Conservation (phyloP, 495 filamentous ascomycete genomes). For the Astrothelium subdiscretum region DNA sequence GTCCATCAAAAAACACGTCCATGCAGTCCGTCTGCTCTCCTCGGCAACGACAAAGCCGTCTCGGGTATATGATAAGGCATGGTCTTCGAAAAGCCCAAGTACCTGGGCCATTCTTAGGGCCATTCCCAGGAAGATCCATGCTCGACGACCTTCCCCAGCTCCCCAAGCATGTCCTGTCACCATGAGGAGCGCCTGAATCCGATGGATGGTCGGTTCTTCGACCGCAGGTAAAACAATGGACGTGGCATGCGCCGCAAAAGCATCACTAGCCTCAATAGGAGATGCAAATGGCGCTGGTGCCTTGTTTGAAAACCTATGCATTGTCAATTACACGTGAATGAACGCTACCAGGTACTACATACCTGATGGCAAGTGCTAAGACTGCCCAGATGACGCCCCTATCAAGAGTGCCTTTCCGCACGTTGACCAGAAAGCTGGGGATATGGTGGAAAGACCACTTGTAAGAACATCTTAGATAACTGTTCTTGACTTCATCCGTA, state of each 20-base stretch:
- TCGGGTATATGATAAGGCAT: conserved; percentile 4
- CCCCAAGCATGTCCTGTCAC: conserved; percentile 23
- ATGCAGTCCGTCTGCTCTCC: conserved; percentile 20
- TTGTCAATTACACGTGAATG: not conserved
- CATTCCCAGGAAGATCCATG: conserved; percentile 25
- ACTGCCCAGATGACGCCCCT: conserved; percentile 22
- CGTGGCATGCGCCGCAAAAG: conserved; percentile 22
- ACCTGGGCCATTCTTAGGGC: conserved; percentile 21
- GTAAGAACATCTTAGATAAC: conserved; percentile 21
- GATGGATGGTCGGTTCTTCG: conserved; percentile 19
- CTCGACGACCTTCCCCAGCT: conserved; percentile 19
- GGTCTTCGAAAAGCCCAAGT: conserved; percentile 19
- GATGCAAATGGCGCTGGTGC: conserved; percentile 17
- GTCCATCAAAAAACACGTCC: conserved; percentile 26
- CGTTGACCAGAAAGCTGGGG: conserved; percentile 20
- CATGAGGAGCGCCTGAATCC: conserved; percentile 22
- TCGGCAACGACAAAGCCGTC: conserved; percentile 23
- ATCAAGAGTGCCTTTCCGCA: conserved; percentile 19
- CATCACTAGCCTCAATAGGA: conserved; percentile 23
- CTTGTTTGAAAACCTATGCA: conserved; percentile 17
- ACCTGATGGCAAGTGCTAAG: conserved; percentile 20
- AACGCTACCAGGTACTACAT: conserved; percentile 2
- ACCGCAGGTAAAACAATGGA: conserved; percentile 19
- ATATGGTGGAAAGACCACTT: conserved; percentile 25
- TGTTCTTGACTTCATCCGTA: conserved; percentile 25